Base-by-base conservation (phyloP, 805 yeast species). In the Kluyveromyces starmeri region DNA sequence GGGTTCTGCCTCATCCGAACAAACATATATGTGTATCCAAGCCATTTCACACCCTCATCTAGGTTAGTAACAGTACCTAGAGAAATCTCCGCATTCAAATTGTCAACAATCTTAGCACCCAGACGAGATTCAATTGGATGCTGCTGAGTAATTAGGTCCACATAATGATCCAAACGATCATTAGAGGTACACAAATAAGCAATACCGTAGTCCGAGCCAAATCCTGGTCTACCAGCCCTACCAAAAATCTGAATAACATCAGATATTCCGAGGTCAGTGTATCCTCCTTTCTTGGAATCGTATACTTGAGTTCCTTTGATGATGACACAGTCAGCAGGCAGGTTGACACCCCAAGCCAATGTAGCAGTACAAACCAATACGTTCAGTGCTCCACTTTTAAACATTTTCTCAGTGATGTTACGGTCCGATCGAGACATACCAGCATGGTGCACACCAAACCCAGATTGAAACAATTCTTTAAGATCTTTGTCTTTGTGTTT, bases 151-250 rank as follows among this genome's bases (percentile, higher is more conserved):
- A 92, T 69, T 14, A 88, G 65, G 1, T 92, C 75, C n/a, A 94
- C 73, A 49, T 89, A 92, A 46, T 86, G 95, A 47, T 84, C 94
- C 18, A 94, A 59, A 32, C 73, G 65, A 48, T 89, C 97, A 39
- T 70, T 67, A 0, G 94, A 68, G 0, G 98, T 92, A 54, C 92
- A 78, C 31, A 92, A 62, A 16, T 86, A 76, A 65, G 97, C 97
- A 2, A 89, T 83, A 68, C 98, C 99, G 51, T 71, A 79, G 37
- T 74, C 74, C 46, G 89, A 95, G 11, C 59, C 61, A 58, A 75
- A 92, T 48, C 94, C 98, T 1, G 99, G 99, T 61, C 99, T 76
- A 62, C 99, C 99, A 18, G 98, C 98, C 65, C 99, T 82, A 47
- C 99, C 99, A 62, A 92, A 92, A 45, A 92, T 92, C 64, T 92